Percentiles rank a stretch among this genome's conserved stretches.
Conservation (phyloP, 345 rosid species). For the Citrus australasica region DNA sequence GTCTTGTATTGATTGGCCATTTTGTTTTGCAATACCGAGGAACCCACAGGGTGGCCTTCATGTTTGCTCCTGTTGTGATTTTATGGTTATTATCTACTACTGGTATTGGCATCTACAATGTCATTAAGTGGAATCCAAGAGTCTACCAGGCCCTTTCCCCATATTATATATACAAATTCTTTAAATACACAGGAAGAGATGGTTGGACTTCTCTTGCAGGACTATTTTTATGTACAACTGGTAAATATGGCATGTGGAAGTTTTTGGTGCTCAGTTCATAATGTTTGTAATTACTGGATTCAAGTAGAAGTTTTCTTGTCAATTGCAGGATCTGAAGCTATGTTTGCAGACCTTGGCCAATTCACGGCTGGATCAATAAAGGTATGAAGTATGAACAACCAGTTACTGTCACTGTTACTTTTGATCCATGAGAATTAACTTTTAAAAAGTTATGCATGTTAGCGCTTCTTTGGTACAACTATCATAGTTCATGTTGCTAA, state of each 20-base stretch:
- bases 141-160: slow-evolving; percentile 83
- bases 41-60: slow-evolving; percentile 61
- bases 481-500: not conserved
- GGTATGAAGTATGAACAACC: slow-evolving; percentile 55
- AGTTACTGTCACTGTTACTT: not conserved
- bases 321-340: slow-evolving; percentile 78
- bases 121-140: slow-evolving; percentile 76
- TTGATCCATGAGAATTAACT: not conserved
- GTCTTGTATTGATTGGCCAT: slow-evolving; percentile 70
- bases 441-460: not conserved
- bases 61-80: slow-evolving; percentile 75
- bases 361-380: slow-evolving; percentile 71
- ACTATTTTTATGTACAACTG: slow-evolving; percentile 73
- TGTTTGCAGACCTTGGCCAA: slow-evolving; percentile 77
- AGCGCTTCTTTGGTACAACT: not conserved
- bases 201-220: slow-evolving; percentile 93
- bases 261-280: not conserved
- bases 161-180: slow-evolving; percentile 60
- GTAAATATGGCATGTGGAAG: slow-evolving; percentile 33
- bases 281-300: slow-evolving; percentile 12
- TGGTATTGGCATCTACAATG: slow-evolving; percentile 64
- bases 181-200: slow-evolving; percentile 62
- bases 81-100: slow-evolving; percentile 75
- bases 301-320: slow-evolving; percentile 23
- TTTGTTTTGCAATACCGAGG: slow-evolving; percentile 92